phyloP scores from a whole-genome alignment of 768 basidiomycete species.

The Suillus subalutaceus region DNA sequence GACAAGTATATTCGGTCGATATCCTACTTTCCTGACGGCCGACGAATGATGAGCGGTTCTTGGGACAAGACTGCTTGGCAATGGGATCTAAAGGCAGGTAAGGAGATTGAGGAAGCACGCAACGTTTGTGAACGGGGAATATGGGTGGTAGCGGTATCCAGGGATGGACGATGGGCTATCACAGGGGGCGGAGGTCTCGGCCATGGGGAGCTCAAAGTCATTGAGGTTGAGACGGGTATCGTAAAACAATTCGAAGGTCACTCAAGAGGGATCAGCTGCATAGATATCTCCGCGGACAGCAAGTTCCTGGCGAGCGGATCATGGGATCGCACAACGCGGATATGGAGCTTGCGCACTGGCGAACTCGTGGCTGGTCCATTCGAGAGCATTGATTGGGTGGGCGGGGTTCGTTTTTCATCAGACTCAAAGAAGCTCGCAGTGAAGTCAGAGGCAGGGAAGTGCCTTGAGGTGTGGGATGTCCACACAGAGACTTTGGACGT shows the following conservation, averaged over 20 bases:
- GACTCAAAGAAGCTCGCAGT: neutral
- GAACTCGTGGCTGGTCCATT: constrained; percentile 1
- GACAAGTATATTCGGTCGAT: neutral
- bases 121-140: neutral
- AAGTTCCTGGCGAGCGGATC: neutral
- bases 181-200: neutral
- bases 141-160: neutral
- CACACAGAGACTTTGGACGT: neutral
- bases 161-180: neutral
- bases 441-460: neutral
- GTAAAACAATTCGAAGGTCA: neutral
- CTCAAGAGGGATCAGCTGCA: neutral
- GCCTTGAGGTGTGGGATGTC: constrained; percentile 5
- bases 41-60: neutral
- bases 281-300: constrained; percentile 1
- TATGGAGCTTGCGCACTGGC: neutral
- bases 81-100: neutral
- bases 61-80: neutral
- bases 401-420: neutral
- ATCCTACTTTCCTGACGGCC: neutral
- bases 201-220: neutral
- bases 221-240: neutral
- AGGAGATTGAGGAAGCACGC: neutral
- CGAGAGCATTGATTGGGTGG: neutral
- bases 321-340: neutral